Evolutionary conservation across 495 filamentous ascomycete species (phyloP).

Genomic region (Staphylotrichum tortipilum): DNA sequence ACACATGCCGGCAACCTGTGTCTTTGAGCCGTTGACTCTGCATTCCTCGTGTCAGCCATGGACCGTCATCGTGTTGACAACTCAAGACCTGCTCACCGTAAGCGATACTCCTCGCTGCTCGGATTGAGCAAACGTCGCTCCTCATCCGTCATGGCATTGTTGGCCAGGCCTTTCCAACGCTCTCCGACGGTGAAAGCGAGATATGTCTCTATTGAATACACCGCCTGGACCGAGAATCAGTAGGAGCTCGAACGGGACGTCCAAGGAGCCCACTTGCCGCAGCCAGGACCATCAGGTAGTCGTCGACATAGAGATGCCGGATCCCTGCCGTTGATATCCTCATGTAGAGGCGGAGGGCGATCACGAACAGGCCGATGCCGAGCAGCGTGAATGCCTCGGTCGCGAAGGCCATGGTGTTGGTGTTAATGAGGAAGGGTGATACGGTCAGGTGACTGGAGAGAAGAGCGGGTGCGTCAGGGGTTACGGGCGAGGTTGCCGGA

Average conservation of each 20-base stretch:
- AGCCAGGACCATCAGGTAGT: slow-evolving; percentile 52
- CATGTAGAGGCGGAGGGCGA: slow-evolving; percentile 41
- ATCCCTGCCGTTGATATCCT: slow-evolving; percentile 45
- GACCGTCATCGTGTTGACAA: too few species aligned
- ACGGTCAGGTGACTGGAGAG: neutral
- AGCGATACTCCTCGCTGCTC: slow-evolving; percentile 38
- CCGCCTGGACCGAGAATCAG: slow-evolving; percentile 14
- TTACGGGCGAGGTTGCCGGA: neutral
- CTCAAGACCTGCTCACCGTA: slow-evolving; percentile 23
- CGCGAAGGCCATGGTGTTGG: slow-evolving; percentile 35
- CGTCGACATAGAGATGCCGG: slow-evolving; percentile 44
- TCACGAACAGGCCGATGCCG: slow-evolving; percentile 39
- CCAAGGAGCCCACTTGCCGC: slow-evolving; percentile 34
- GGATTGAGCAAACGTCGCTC: slow-evolving; percentile 38
- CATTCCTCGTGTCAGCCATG: neutral
- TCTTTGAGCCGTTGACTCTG: slow-evolving; percentile 50
- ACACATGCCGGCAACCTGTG: slow-evolving; percentile 52
- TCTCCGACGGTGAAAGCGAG: slow-evolving; percentile 28
- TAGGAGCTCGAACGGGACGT: too few species aligned
- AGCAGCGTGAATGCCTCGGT: slow-evolving; percentile 48
- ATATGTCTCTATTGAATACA: slow-evolving; percentile 26
- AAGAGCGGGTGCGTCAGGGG: neutral
- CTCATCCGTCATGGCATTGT: slow-evolving; percentile 50
- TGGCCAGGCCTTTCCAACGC: slow-evolving; percentile 47
- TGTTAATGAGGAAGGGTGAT: neutral